A percentile compares a stretch with the other conserved stretches of the same genome.
These are phyloP conservation scores for Hortaea sp. DNA, from an alignment of 2,329 filamentous ascomycete species.

Conservation along the genomic window DNA sequence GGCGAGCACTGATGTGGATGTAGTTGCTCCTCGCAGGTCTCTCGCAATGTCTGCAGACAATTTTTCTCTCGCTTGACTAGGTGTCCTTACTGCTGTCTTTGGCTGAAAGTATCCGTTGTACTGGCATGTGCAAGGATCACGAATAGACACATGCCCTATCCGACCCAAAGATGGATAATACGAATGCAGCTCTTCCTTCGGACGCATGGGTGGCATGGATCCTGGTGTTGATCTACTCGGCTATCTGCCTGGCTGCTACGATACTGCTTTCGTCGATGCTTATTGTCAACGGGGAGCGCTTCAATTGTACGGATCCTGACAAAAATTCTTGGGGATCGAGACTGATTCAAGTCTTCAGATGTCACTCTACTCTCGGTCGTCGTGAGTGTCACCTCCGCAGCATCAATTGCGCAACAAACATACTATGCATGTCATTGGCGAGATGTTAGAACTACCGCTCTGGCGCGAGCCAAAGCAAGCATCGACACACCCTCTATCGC, in stretches of 20 bases:
- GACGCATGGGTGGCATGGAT: constrained; percentile 1
- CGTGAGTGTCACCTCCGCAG: background rate
- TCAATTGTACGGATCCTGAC: constrained; percentile 1
- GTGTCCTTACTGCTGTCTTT: too few relatives aligned
- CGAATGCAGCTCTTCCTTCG: constrained; percentile 1
- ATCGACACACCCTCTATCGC: background rate
- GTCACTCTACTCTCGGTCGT: constrained; percentile 1
- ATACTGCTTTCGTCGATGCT: constrained; percentile 1
- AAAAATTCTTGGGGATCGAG: too few relatives aligned
- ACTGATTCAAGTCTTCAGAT: constrained; percentile 1
- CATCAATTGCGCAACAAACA: constrained; percentile 4
- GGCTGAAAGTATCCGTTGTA: too few relatives aligned
- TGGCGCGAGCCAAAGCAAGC: background rate
- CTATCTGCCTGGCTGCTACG: constrained; percentile 1
- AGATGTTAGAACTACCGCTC: background rate
- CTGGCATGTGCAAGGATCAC: too few relatives aligned
- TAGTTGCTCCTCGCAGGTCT: too few relatives aligned
- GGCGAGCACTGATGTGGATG: too few relatives aligned
- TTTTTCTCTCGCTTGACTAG: too few relatives aligned
- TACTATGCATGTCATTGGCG: constrained; percentile 5
- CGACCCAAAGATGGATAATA: background rate
- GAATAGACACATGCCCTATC: too few relatives aligned
- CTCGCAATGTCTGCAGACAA: too few relatives aligned
- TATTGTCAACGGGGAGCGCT: constrained; percentile 1
- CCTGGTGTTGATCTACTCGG: constrained; percentile 2